phyloP scores from a whole-genome alignment of 169 alveolate species.

The Cryptosporidium sp. region DNA sequence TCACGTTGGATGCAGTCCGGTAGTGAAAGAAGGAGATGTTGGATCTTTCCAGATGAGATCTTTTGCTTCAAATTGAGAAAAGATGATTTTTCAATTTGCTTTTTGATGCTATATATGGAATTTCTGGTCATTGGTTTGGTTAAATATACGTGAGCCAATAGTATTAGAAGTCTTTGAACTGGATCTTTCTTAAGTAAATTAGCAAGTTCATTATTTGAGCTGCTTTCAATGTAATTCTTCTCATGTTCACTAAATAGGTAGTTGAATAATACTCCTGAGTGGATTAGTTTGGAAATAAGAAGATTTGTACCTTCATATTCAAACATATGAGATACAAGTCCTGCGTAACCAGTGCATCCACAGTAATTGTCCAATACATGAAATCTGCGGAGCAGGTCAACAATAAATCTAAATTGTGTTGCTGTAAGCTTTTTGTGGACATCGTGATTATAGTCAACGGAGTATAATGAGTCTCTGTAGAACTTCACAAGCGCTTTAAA shows the following conservation, averaged over 20 bases:
- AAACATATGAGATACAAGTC: slow-evolving; percentile 65
- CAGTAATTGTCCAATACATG: slow-evolving; percentile 59
- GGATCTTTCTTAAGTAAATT: slow-evolving; percentile 38
- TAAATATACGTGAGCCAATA: slow-evolving; percentile 47
- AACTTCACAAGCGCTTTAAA: slow-evolving; percentile 67
- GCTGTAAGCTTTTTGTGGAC: slow-evolving; percentile 66
- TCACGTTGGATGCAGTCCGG: slow-evolving; percentile 46
- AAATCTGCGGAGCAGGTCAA: slow-evolving; percentile 49
- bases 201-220: slow-evolving; percentile 4
- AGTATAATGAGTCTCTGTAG: slow-evolving; percentile 64
- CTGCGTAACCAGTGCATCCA: slow-evolving; percentile 73
- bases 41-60: slow-evolving; percentile 46
- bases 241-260: slow-evolving; percentile 26
- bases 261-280: slow-evolving; percentile 49
- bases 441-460: slow-evolving; percentile 60
- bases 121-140: slow-evolving; percentile 71
- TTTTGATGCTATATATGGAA: slow-evolving; percentile 18
- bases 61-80: slow-evolving; percentile 15
- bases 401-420: slow-evolving; percentile 59
- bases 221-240: background rate
- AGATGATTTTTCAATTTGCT: slow-evolving; percentile 56
- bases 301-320: slow-evolving; percentile 71
- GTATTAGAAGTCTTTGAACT: slow-evolving; percentile 41
- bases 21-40: slow-evolving; percentile 49
- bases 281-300: slow-evolving; percentile 39